Base-by-base conservation (phyloP, 305 asterid genomes). In the Andrographis paniculata region DNA sequence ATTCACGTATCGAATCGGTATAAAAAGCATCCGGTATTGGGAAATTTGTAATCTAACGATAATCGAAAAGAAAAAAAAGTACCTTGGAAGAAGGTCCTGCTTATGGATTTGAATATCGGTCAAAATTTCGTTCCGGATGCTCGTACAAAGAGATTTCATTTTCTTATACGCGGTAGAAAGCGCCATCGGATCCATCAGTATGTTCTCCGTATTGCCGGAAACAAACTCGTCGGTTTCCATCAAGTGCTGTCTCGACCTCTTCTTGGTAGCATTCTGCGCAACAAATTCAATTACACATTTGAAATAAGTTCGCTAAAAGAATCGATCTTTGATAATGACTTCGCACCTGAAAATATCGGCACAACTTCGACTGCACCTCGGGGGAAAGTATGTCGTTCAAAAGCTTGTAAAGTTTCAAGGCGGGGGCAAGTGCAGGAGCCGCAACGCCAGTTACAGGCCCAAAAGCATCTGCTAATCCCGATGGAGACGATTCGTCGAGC, bases 81-180 rank as follows among this genome's bases (percentile, higher is more conserved):
- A 86, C 98, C 96, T 86, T n/a, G 98, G 98, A 54, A 89, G 92
- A 48, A 89, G 58, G 71, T 86, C 67, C 69, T 75, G 86, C 64
- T 65, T 68, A 45, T 82, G 86, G 58, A 89, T 89, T 59, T 83
- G 74, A 8, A 82, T 86, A 70, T 89, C 98, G 7, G 94, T 74
- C 64, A 58, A 68, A 57, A 89, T 84, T 74, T 89, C 98, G 6
- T 75, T 75, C 49, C 70, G 57, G 44, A 89, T 48, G 48, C 78
- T 76, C 55, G 62, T 43, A 71, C 98, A 86, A 52, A 79, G 73
- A 42, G 78, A 55, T 60, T 58, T 79, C 84, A 78, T 78, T 69
- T 86, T 89, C 71, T 72, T 81, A 52, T 89, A 89, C 18, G 98
- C 88, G 13, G 80, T 82, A 22, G 87, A 76, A 44, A 81, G 61